These are phyloP conservation scores for Penicillium hordei DNA, from an alignment of 2,329 filamentous ascomycete genomes.

Conservation along the genomic window DNA sequence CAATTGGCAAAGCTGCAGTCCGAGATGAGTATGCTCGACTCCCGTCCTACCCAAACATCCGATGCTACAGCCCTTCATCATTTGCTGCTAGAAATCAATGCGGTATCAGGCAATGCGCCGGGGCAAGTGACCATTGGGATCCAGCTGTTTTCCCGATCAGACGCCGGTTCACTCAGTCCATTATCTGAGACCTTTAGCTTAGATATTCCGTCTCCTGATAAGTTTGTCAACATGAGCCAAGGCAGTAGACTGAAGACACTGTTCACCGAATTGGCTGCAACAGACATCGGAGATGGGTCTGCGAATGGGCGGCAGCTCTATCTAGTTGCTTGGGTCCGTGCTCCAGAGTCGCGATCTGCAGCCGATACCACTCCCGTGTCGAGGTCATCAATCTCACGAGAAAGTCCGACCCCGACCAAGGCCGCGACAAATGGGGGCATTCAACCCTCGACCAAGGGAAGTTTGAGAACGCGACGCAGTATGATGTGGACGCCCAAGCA, in stretches of 20 bases:
- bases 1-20: conserved; percentile 90
- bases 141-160: conserved; percentile 71
- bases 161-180: conserved; percentile 61
- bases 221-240: conserved; percentile 63
- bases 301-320: conserved; percentile 70
- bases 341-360: conserved; percentile 51
- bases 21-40: conserved; percentile 89
- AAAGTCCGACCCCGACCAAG: conserved; percentile 32
- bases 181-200: conserved; percentile 83
- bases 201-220: conserved; percentile 72
- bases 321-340: conserved; percentile 77
- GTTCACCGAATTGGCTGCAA: conserved; percentile 79
- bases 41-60: conserved; percentile 66
- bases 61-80: conserved; percentile 73
- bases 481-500: conserved; percentile 46
- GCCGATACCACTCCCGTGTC: conserved; percentile 24
- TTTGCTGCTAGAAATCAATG: conserved; percentile 81
- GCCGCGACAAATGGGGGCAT: conserved; percentile 23
- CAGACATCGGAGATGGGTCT: conserved; percentile 67
- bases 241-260: conserved; percentile 75
- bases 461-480: conserved; percentile 44
- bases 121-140: conserved; percentile 74
- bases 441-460: conserved; percentile 38
- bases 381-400: conserved; percentile 37
- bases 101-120: conserved; percentile 73